Conservation (phyloP, 2,329 filamentous ascomycete species). For the Ceratocystis destructans region DNA sequence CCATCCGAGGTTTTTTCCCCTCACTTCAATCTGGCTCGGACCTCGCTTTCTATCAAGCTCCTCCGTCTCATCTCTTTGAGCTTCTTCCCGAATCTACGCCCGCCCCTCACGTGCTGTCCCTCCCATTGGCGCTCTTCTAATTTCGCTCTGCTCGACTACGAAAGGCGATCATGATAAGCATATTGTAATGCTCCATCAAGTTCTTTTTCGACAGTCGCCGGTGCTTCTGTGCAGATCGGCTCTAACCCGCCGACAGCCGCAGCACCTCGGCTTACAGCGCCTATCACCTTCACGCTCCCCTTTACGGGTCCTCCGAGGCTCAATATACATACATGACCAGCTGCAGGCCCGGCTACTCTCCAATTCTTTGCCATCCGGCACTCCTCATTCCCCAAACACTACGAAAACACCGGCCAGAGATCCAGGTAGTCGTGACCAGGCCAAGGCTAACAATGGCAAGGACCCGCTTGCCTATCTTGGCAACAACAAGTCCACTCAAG, state of each 20-base stretch:
- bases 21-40: slow-evolving; percentile 10
- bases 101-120: not conserved
- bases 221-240: slow-evolving; percentile 9
- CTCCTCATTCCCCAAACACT: not conserved
- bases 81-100: not conserved
- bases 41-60: slow-evolving; percentile 15
- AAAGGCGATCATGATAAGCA: not conserved
- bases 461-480: slow-evolving; percentile 52
- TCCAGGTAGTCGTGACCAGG: slow-evolving; percentile 3
- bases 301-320: slow-evolving; percentile 12
- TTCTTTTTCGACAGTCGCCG: slow-evolving; percentile 14
- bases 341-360: slow-evolving; percentile 14
- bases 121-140: not conserved
- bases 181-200: slow-evolving; percentile 16
- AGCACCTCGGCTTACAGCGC: slow-evolving; percentile 10
- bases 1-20: not conserved
- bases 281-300: slow-evolving; percentile 7
- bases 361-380: not conserved
- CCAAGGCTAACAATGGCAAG: slow-evolving; percentile 17
- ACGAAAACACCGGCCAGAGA: not conserved
- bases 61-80: not conserved
- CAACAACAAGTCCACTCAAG: slow-evolving; percentile 50
- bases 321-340: slow-evolving; percentile 14
- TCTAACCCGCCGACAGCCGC: slow-evolving; percentile 9
- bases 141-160: not conserved